Evolutionary conservation across 2,329 filamentous ascomycete genomes (phyloP).

Genomic region (Dryadomyces sulphureus): DNA sequence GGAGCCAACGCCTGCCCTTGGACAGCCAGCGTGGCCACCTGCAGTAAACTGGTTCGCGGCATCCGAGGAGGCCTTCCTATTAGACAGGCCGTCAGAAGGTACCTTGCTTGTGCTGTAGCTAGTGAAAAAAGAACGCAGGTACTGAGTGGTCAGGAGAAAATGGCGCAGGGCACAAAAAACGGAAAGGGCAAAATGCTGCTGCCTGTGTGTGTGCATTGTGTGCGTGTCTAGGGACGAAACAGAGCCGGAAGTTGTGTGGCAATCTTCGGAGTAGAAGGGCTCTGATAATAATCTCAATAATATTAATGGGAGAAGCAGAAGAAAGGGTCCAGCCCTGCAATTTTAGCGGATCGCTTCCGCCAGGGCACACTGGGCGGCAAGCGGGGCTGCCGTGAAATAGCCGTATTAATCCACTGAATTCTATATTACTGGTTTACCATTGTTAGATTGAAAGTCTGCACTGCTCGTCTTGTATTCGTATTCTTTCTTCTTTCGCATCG

Average conservation of each 20-base stretch:
- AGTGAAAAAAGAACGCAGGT: background rate
- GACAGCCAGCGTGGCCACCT: background rate
- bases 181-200: no score
- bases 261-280: no score
- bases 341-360: background rate
- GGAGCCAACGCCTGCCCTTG: no score
- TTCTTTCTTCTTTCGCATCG: no score
- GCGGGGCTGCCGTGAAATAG: background rate
- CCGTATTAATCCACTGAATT: no score
- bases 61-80: background rate
- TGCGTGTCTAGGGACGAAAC: no score
- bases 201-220: background rate
- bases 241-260: no score
- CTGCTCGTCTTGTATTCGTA: no score
- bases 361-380: background rate
- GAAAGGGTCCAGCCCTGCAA: constrained; percentile 1
- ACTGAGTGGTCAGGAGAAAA: background rate
- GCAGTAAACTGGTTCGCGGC: background rate
- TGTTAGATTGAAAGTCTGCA: no score
- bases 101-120: background rate
- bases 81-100: background rate
- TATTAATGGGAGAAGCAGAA: no score
- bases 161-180: background rate
- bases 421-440: no score
- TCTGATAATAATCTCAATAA: no score